These are phyloP conservation scores for Metschnikowia lochheadii DNA, from an alignment of 805 yeast species.

Conservation along the genomic window DNA sequence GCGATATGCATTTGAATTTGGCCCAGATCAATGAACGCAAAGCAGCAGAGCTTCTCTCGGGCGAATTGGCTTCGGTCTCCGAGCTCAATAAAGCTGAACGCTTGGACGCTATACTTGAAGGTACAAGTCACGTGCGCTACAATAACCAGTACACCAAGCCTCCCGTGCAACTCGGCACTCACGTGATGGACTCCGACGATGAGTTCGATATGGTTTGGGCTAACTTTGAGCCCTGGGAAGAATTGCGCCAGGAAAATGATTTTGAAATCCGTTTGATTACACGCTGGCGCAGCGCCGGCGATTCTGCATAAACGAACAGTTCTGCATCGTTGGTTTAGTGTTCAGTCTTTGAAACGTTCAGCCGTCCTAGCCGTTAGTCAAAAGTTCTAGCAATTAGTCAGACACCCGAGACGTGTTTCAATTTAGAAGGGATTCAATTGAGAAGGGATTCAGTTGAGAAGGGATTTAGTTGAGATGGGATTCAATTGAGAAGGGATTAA, in stretches of 20 bases:
- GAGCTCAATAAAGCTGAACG: conserved; percentile 38
- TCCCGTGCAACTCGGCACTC: conserved; percentile 34
- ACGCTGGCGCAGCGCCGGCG: conserved; percentile 15
- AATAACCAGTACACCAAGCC: conserved; percentile 34
- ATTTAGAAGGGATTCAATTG: too few species aligned
- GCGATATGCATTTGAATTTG: conserved; percentile 29
- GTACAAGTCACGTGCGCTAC: conserved; percentile 20
- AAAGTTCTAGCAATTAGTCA: too few species aligned
- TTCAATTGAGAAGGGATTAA: too few species aligned
- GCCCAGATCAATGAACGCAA: conserved; percentile 22
- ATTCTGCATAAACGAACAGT: neutral
- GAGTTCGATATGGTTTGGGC: conserved; percentile 42
- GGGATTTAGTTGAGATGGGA: too few species aligned
- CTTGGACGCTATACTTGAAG: conserved; percentile 33
- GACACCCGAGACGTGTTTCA: too few species aligned
- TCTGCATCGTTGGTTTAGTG: neutral
- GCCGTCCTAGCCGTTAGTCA: too few species aligned
- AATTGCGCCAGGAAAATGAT: conserved; percentile 35
- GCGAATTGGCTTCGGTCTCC: conserved; percentile 27
- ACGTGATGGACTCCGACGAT: conserved; percentile 35
- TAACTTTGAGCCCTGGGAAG: conserved; percentile 45
- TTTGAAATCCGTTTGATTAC: conserved; percentile 39
- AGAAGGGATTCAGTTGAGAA: too few species aligned
- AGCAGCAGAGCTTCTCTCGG: conserved; percentile 19
- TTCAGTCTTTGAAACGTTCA: too few species aligned